phyloP scores from a whole-genome alignment of 1,139 yeast species.

The Debaryomyces udenii region DNA sequence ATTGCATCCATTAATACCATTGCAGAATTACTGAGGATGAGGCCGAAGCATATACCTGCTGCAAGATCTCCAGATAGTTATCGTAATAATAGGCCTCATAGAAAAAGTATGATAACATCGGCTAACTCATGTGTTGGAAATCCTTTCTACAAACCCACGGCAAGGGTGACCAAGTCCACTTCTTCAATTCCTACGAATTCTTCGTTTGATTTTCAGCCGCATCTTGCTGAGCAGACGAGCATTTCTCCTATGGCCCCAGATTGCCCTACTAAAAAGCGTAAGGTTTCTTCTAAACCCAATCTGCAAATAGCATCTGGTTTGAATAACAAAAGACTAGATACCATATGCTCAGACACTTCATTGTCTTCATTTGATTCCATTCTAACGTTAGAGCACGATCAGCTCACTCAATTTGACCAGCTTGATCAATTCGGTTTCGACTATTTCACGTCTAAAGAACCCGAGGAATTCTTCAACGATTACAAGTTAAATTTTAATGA shows the following conservation, averaged over 20 bases:
- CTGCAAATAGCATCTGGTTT: slow-evolving; percentile 6
- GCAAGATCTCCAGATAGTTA: slow-evolving; percentile 6
- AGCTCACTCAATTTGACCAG: slow-evolving; percentile 1
- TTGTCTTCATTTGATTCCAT: slow-evolving; percentile 12
- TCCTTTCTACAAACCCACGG: slow-evolving; percentile 5
- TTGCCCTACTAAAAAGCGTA: slow-evolving; percentile 10
- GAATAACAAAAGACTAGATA: not conserved
- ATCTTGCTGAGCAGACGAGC: not conserved
- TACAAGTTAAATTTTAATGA: slow-evolving; percentile 2
- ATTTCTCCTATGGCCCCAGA: not conserved
- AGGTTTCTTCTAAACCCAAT: slow-evolving; percentile 12
- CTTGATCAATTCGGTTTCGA: slow-evolving; percentile 5
- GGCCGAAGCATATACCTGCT: slow-evolving; percentile 11
- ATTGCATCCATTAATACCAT: slow-evolving; percentile 28
- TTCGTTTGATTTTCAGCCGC: slow-evolving; percentile 2
- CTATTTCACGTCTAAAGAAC: slow-evolving; percentile 2
- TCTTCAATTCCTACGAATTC: slow-evolving; percentile 6
- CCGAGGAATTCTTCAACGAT: slow-evolving; percentile 1
- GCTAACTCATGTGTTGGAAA: slow-evolving; percentile 6
- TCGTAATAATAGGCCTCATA: not conserved
- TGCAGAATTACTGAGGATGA: slow-evolving; percentile 14
- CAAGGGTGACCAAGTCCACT: slow-evolving; percentile 3
- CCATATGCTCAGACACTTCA: slow-evolving; percentile 10
- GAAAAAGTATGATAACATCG: slow-evolving; percentile 6
- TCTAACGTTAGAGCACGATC: slow-evolving; percentile 6